Evolutionary conservation across 169 alveolate species (phyloP).

Genomic region (Eimeria acervulina): DNA sequence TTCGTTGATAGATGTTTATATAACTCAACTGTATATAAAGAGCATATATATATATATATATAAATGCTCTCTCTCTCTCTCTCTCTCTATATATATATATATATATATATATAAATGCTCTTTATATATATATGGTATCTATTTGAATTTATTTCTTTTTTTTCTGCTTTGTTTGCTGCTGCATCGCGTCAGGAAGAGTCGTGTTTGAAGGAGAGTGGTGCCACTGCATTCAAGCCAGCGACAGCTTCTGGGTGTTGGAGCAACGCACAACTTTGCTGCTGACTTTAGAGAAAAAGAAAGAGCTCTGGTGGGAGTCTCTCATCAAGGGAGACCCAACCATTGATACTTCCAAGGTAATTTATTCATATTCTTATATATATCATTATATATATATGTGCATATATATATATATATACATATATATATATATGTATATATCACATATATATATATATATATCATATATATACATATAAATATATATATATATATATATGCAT

Average conservation of each 20-base stretch:
- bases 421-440: too few relatives aligned
- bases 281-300: slow-evolving; percentile 90
- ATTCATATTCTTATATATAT: neutral
- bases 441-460: too few relatives aligned
- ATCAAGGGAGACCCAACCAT: slow-evolving; percentile 87
- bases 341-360: neutral
- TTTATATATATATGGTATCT: too few relatives aligned
- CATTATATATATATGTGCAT: too few relatives aligned
- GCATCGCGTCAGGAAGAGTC: neutral
- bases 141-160: neutral
- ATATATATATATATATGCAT: neutral
- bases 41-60: too few relatives aligned
- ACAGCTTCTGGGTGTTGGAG: slow-evolving; percentile 91
- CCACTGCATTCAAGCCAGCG: neutral
- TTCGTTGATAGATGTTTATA: too few relatives aligned
- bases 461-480: neutral
- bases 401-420: too few relatives aligned
- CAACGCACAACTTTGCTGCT: slow-evolving; percentile 88
- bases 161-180: too few relatives aligned
- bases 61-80: neutral
- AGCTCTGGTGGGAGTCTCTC: slow-evolving; percentile 92
- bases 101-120: too few relatives aligned
- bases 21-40: too few relatives aligned
- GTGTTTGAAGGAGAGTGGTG: slow-evolving; percentile 44
- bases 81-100: neutral